Evolutionary conservation across 2,329 filamentous ascomycete species (phyloP).

Genomic region (Ustulina deusta): DNA sequence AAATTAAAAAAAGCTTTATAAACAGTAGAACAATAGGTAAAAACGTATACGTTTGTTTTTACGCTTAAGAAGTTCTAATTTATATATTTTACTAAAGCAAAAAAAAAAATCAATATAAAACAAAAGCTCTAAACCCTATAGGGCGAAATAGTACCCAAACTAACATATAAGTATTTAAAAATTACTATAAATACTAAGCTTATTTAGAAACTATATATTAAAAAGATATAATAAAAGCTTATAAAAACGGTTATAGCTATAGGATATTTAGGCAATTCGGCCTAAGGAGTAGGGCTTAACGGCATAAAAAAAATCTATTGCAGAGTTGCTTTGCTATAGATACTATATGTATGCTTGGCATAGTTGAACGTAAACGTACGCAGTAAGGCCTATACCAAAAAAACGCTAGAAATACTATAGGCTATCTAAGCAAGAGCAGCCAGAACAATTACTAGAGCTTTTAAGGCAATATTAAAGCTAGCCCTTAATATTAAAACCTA

Average conservation of each 20-base stretch:
- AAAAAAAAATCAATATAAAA: neutral
- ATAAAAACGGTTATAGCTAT: constrained; percentile 8
- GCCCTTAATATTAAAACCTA: constrained; percentile 8
- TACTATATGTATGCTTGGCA: neutral
- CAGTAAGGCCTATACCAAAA: constrained; percentile 6
- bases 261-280: neutral
- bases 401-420: constrained; percentile 10
- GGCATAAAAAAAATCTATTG: constrained; percentile 1
- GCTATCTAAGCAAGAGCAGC: constrained; percentile 11
- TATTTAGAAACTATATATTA: neutral
- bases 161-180: neutral
- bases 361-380: constrained; percentile 5
- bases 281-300: neutral
- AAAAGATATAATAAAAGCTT: neutral
- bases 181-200: neutral
- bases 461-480: constrained; percentile 8
- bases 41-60: neutral
- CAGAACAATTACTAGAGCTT: constrained; percentile 7
- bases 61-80: neutral
- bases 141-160: neutral
- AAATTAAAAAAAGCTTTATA: neutral
- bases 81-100: neutral
- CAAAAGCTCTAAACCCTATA: neutral
- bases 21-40: neutral
- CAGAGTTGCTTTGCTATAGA: neutral